Base-by-base conservation (phyloP, 2,329 filamentous ascomycete species). In the Sclerotinia spermophila region DNA sequence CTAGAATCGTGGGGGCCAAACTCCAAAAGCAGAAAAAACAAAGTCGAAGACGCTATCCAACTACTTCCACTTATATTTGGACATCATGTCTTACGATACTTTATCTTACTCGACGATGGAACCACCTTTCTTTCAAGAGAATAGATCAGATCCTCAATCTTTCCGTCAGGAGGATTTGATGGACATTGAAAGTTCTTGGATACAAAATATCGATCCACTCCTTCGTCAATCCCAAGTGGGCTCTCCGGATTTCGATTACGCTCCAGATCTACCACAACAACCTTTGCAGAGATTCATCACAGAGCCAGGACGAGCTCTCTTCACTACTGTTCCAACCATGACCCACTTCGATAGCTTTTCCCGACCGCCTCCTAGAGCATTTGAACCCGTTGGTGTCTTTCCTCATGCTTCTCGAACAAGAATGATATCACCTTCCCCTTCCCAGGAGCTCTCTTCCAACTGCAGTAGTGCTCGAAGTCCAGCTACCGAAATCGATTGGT, bases 341-440 rank as follows among this genome's bases (percentile, higher is more conserved):
- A 48, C 44, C 45, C 58, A 60, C 44, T 51, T 64, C 7, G 30
- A 67, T 69, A 69, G 38, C 33, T 61, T 44, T 55, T 51, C 44
- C 51, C 42, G n/a, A 38, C 38, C 68, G 7, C 24, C 72, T 19
- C 70, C 68, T n/a, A 40, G 44, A 51, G 51, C 72, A 33, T 64
- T 65, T 11, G 71, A 70, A 35, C 73, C 75, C 7, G 73, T 72
- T 51, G 62, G 73, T 19, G 68, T 73, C 1, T 70, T 74, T 30
- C 76, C 75, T 30, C 66, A 71, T 35, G 68, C 71, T 60, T 38
- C 64, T 13, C 68, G 74, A 66, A 53, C 38, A 56, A 42, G 61
- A 45, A 72, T 74, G 68, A 53, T 69, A 44, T 78, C 77, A 19
- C 76, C 76, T 19, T 71, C 74, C 38, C 74, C 75, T 13, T 71